Evolutionary conservation across 108 stramenopile species (phyloP).

Genomic region (Cyclostephanos tholiformis): DNA sequence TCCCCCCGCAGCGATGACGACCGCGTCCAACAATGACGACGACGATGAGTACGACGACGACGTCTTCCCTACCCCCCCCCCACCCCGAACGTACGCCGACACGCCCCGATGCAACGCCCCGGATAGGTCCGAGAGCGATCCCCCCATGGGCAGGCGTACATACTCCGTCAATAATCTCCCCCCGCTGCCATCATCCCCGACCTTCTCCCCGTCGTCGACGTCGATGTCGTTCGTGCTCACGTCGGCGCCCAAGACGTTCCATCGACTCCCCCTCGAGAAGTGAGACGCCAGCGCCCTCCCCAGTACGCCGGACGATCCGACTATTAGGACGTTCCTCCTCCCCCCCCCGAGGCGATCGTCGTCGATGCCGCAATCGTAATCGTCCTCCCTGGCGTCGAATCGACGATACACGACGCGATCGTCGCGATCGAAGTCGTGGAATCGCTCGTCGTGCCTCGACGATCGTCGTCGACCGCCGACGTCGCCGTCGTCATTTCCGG

Average conservation of each 20-base stretch:
- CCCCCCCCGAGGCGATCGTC: not conserved
- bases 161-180: constrained; percentile 36
- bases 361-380: not conserved
- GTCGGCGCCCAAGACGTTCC: constrained; percentile 73
- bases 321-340: constrained; percentile 62
- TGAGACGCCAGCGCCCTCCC: constrained; percentile 54
- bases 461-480: not conserved
- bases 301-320: constrained; percentile 74
- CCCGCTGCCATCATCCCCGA: too few relatives aligned
- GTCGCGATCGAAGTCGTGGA: not conserved
- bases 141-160: constrained; percentile 46
- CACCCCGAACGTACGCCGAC: constrained; percentile 10
- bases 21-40: constrained; percentile 60
- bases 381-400: not conserved
- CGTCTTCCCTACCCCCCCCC: not conserved
- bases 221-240: constrained; percentile 29
- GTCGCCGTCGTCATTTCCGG: too few relatives aligned
- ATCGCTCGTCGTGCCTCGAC: not conserved
- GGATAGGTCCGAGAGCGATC: constrained; percentile 53
- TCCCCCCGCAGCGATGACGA: constrained; percentile 67
- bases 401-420: not conserved
- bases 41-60: constrained; percentile 1
- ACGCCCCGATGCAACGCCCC: constrained; percentile 55
- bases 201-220: too few relatives aligned
- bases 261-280: constrained; percentile 32